phyloP scores from a whole-genome alignment of 2,329 filamentous ascomycete species.

The Neofusicoccum sp. region DNA sequence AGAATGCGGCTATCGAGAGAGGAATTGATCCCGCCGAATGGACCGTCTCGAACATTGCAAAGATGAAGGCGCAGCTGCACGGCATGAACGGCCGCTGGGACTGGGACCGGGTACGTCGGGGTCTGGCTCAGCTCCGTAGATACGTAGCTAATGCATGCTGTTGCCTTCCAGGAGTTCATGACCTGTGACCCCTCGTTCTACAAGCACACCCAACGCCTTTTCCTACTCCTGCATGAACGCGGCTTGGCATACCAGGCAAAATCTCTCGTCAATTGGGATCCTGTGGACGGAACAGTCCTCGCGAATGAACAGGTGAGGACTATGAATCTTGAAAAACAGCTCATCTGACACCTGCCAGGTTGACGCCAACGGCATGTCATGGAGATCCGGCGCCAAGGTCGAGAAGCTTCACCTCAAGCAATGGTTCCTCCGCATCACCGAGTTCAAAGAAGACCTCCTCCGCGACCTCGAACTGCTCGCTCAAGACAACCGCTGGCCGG shows the following conservation, averaged over 20 bases:
- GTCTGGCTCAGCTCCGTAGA: not conserved
- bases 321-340: not conserved
- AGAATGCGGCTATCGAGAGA: slow-evolving; percentile 85
- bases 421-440: slow-evolving; percentile 86
- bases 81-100: slow-evolving; percentile 80
- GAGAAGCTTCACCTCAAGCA: slow-evolving; percentile 77
- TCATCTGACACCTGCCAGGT: slow-evolving; percentile 43
- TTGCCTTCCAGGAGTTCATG: slow-evolving; percentile 64
- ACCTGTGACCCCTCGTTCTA: slow-evolving; percentile 86
- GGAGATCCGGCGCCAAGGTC: slow-evolving; percentile 82
- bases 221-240: slow-evolving; percentile 70
- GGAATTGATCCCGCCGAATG: slow-evolving; percentile 74
- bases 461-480: slow-evolving; percentile 67
- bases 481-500: slow-evolving; percentile 69
- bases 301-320: slow-evolving; percentile 71
- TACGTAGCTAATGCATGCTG: slow-evolving; percentile 26
- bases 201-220: slow-evolving; percentile 84
- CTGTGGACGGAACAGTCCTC: slow-evolving; percentile 82
- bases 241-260: slow-evolving; percentile 81
- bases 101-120: slow-evolving; percentile 69
- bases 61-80: slow-evolving; percentile 79
- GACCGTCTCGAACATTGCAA: slow-evolving; percentile 76
- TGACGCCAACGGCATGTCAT: slow-evolving; percentile 79
- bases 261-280: slow-evolving; percentile 86
- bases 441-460: slow-evolving; percentile 70